A percentile compares a stretch with the other conserved stretches of the same genome.
phyloP scores from a whole-genome alignment of 306 rosid species.

The apple (Malus domestica) region ASM211411v1 NC_041794.1:30790501-30791000 shows the following conservation, averaged over 20 bases:
- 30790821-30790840: too few relatives aligned
- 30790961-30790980: not conserved
- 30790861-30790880: too few relatives aligned
- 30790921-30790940: not conserved
- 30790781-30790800: not conserved
- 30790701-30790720: too few relatives aligned
- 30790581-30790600: not conserved
- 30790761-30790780: too few relatives aligned
- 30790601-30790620: not conserved
- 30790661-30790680: too few relatives aligned
- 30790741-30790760: not conserved
- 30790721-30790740: too few relatives aligned
- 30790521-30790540: not conserved
- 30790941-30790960: conserved; percentile 1
- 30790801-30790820: too few relatives aligned
- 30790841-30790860: too few relatives aligned
- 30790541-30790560: not conserved
- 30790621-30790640: too few relatives aligned
- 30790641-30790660: too few relatives aligned
- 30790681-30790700: too few relatives aligned
- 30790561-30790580: not conserved
- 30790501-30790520: not conserved
- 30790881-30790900: not conserved
- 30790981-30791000: conserved; percentile 6
- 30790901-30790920: not conserved